Conservation (phyloP, 345 rosid species). For the Gossypium arboreum region DNA sequence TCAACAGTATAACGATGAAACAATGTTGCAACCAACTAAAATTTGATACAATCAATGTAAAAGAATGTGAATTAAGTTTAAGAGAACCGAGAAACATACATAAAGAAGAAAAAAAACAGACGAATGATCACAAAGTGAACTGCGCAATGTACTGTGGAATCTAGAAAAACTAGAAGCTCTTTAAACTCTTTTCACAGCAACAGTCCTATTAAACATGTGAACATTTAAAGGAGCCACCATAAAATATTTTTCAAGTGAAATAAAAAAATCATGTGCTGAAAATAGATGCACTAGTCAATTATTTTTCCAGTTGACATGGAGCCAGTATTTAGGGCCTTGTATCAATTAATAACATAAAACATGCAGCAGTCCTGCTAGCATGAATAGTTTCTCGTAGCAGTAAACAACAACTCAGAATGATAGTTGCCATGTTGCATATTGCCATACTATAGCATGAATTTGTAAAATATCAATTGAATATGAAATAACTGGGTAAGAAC, state of each 20-base stretch:
- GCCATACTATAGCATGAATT: not conserved
- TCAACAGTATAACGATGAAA: slow-evolving; percentile 8
- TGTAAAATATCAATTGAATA: not conserved
- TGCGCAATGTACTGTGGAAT: not conserved
- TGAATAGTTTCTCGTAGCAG: not conserved
- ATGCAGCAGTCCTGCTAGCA: not conserved
- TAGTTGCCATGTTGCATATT: not conserved
- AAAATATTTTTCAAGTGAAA: not conserved
- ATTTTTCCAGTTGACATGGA: not conserved
- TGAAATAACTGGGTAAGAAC: not conserved
- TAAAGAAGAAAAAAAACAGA: not conserved
- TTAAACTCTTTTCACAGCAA: not conserved
- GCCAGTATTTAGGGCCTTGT: not conserved
- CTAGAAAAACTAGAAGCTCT: not conserved
- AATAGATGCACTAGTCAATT: not conserved
- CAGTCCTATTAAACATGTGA: not conserved
- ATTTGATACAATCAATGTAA: not conserved
- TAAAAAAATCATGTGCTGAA: not conserved
- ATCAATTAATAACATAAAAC: not conserved
- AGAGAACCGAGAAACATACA: slow-evolving; percentile 7
- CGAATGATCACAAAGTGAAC: not conserved
- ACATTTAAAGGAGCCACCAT: not conserved
- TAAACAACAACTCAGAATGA: slow-evolving; percentile 2
- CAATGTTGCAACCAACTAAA: not conserved
- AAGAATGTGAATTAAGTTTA: slow-evolving; percentile 3